These are phyloP conservation scores for Fusarium veterinarium DNA, from an alignment of 2,329 filamentous ascomycete genomes.

Conservation along the genomic window DNA sequence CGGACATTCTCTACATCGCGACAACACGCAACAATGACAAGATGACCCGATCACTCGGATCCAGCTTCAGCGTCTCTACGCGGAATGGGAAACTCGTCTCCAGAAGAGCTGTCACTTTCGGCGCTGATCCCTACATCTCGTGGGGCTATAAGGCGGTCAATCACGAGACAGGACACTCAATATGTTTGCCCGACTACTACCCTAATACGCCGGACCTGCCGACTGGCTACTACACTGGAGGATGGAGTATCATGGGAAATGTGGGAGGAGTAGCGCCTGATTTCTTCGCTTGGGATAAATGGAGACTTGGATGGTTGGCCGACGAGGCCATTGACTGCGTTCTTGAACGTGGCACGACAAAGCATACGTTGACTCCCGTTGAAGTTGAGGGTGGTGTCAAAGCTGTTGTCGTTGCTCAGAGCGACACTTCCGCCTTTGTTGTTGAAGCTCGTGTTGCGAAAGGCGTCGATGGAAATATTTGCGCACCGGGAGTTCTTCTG, in stretches of 20 bases:
- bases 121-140: constrained; percentile 45
- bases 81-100: background rate
- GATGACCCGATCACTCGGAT: constrained; percentile 13
- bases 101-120: constrained; percentile 49
- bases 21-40: constrained; percentile 12
- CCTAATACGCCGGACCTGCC: constrained; percentile 37
- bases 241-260: constrained; percentile 53
- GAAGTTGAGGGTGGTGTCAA: constrained; percentile 22
- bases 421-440: constrained; percentile 43
- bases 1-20: constrained; percentile 31
- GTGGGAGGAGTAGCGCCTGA: constrained; percentile 50
- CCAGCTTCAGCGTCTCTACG: constrained; percentile 3
- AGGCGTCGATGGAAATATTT: constrained; percentile 44
- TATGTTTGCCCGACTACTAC: constrained; percentile 54
- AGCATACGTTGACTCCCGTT: constrained; percentile 38
- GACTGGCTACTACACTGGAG: constrained; percentile 49
- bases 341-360: constrained; percentile 35
- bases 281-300: constrained; percentile 55
- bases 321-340: constrained; percentile 51
- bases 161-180: constrained; percentile 54
- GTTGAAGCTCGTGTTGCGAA: constrained; percentile 46
- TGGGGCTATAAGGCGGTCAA: constrained; percentile 52
- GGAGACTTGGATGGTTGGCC: constrained; percentile 52
- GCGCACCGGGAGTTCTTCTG: constrained; percentile 50
- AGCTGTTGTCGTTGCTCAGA: constrained; percentile 22